A percentile compares a stretch with the other conserved stretches of the same genome.
phyloP scores from a whole-genome alignment of 2,329 filamentous ascomycete genomes.

The Fusarium sambucinum region DNA sequence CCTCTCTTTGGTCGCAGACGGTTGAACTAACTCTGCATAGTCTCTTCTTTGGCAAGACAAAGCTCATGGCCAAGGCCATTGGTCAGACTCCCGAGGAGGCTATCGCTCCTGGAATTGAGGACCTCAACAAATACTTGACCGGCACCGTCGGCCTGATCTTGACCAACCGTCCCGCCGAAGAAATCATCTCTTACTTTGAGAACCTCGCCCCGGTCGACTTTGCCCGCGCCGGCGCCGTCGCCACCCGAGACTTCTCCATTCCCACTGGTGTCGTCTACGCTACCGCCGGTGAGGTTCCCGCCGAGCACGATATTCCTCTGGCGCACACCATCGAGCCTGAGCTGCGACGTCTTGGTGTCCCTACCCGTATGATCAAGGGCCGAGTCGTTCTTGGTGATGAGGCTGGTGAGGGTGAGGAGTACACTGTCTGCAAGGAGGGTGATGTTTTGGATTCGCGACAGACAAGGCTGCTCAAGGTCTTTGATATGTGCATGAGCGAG shows the following conservation, averaged over 20 bases:
- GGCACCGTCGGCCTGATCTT: conserved; percentile 93
- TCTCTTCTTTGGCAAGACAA: conserved; percentile 98
- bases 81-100: conserved; percentile 82
- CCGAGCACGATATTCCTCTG: conserved; percentile 85
- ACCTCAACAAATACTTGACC: conserved; percentile 75
- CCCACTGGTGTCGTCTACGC: conserved; percentile 87
- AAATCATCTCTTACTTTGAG: conserved; percentile 79
- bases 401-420: conserved; percentile 68
- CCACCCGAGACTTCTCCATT: conserved; percentile 81
- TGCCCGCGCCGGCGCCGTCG: conserved; percentile 84
- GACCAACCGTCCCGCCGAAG: conserved; percentile 78
- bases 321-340: conserved; percentile 92
- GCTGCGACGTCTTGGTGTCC: conserved; percentile 88
- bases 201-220: conserved; percentile 84
- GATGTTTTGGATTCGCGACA: conserved; percentile 89
- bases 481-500: conserved; percentile 89
- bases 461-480: conserved; percentile 93
- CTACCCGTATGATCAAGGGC: conserved; percentile 88
- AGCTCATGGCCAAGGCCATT: conserved; percentile 97
- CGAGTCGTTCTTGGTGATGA: conserved; percentile 79
- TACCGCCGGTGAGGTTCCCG: conserved; percentile 81
- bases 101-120: conserved; percentile 81
- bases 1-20: neutral
- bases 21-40: conserved; percentile 59
- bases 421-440: conserved; percentile 86